Conservation (phyloP, 2,329 filamentous ascomycete species). For the Sporothrix mexicana region DNA sequence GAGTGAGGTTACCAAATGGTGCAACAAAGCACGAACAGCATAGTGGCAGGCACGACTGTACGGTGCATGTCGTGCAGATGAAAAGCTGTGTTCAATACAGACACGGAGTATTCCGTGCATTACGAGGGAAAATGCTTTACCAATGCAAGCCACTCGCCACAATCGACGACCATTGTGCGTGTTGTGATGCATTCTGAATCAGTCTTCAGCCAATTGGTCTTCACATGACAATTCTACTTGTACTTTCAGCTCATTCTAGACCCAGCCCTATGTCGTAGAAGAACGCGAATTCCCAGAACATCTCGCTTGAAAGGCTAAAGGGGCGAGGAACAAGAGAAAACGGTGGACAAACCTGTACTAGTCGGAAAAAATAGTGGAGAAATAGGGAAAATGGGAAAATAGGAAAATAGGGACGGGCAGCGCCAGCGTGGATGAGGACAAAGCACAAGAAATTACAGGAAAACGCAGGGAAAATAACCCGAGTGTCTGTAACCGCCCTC, state of each 20-base stretch:
- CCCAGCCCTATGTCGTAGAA: conserved; percentile 23
- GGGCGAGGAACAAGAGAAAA: not conserved
- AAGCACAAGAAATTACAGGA: no score
- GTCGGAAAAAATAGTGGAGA: not conserved
- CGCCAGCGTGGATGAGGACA: not conserved
- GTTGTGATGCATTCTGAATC: not conserved
- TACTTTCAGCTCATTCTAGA: not conserved
- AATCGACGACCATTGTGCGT: not conserved
- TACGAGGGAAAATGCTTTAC: not conserved
- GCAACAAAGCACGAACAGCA: no score
- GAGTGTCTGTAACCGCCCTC: conserved; percentile 3
- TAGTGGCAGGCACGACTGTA: no score
- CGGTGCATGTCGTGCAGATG: not conserved
- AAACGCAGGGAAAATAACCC: not conserved
- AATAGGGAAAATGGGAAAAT: not conserved
- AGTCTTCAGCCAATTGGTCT: not conserved
- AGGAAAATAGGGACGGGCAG: not conserved
- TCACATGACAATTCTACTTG: conserved; percentile 16
- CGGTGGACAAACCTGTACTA: not conserved
- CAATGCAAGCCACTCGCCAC: conserved; percentile 3
- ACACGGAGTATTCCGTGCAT: not conserved
- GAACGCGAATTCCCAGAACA: conserved; percentile 7
- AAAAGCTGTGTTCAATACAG: no score
- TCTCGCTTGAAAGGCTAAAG: conserved; percentile 16
- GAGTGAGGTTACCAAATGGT: not conserved